Conservation (phyloP, 2,329 filamentous ascomycete species). For the Pseudovirgaria hyperparasitica region DNA sequence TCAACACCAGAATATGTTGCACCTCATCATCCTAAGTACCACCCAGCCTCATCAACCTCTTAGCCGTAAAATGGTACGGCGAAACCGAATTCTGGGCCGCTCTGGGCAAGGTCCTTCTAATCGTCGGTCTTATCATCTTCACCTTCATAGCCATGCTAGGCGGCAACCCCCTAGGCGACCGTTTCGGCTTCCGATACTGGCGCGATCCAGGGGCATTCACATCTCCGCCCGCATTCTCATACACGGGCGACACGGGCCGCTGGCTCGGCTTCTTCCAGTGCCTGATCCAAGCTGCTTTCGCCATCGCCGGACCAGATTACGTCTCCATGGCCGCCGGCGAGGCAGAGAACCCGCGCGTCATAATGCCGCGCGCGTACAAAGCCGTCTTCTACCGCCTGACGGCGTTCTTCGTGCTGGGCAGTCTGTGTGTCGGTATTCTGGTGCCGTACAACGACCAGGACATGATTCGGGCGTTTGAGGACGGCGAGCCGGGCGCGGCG, state of each 20-base stretch:
- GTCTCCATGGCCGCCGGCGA: constrained; percentile 37
- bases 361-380: constrained; percentile 62
- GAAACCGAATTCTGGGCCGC: constrained; percentile 60
- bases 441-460: constrained; percentile 54
- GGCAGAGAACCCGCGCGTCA: constrained; percentile 30
- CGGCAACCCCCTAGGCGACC: constrained; percentile 54
- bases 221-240: constrained; percentile 45
- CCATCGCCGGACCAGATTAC: constrained; percentile 36
- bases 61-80: constrained; percentile 40
- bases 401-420: constrained; percentile 62
- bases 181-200: constrained; percentile 36
- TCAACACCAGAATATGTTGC: constrained; percentile 3
- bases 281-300: constrained; percentile 46
- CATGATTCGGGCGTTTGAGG: constrained; percentile 47
- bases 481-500: constrained; percentile 51
- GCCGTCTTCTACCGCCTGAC: constrained; percentile 69
- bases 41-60: constrained; percentile 47
- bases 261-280: constrained; percentile 68
- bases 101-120: constrained; percentile 40
- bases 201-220: constrained; percentile 55
- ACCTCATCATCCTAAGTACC: neutral
- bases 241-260: constrained; percentile 53
- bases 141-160: constrained; percentile 77
- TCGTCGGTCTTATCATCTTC: constrained; percentile 34
- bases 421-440: constrained; percentile 56